phyloP scores from a whole-genome alignment of 805 yeast species.

The Naumovozyma baii region DNA sequence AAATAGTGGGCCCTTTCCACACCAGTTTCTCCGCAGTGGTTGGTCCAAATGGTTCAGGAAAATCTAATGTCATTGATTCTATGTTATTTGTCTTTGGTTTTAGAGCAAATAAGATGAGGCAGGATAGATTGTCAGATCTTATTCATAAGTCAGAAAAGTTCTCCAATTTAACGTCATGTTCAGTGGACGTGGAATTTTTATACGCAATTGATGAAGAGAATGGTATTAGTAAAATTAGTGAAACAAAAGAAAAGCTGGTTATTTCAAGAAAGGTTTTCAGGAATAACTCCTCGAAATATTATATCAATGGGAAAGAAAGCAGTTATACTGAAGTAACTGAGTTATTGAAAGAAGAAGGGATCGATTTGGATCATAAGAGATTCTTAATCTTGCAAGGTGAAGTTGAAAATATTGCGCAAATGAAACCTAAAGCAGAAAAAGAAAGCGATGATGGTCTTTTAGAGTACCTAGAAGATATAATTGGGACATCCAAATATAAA shows the following conservation, averaged over 20 bases:
- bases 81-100: conserved; percentile 95
- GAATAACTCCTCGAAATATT: conserved; percentile 71
- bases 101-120: conserved; percentile 94
- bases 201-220: conserved; percentile 57
- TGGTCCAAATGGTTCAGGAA: conserved; percentile 98
- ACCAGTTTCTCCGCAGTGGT: conserved; percentile 92
- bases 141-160: conserved; percentile 81
- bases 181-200: conserved; percentile 83
- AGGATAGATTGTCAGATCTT: conserved; percentile 81
- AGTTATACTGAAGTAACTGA: conserved; percentile 70
- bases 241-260: conserved; percentile 48
- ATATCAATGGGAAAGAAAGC: conserved; percentile 58
- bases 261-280: conserved; percentile 72
- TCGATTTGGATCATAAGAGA: conserved; percentile 90
- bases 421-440: conserved; percentile 93
- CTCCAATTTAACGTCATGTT: conserved; percentile 61
- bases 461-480: conserved; percentile 92
- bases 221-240: conserved; percentile 37
- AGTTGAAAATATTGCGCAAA: conserved; percentile 95
- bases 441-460: conserved; percentile 88
- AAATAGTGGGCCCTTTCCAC: conserved; percentile 90
- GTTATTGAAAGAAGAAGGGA: conserved; percentile 68
- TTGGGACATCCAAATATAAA: conserved; percentile 86
- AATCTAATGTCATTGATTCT: conserved; percentile 94
- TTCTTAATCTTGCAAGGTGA: conserved; percentile 95